Base-by-base conservation (phyloP, 2,329 filamentous ascomycete species). In the Plenodomus tracheiphilus region DNA sequence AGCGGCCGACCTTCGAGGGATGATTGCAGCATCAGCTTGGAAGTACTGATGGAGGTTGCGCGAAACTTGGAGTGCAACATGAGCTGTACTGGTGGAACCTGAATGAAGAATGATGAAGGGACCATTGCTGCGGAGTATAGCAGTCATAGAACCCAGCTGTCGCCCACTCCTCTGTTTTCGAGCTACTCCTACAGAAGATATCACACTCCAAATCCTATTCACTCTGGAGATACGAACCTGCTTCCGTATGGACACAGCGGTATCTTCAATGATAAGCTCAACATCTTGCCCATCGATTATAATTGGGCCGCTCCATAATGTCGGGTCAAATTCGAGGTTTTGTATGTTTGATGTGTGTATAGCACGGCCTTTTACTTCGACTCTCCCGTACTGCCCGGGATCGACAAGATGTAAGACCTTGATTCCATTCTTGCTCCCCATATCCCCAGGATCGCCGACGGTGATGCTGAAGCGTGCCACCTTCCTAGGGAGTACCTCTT, bases 1-100 rank as follows among this genome's bases (percentile, higher is more conserved):
- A 9, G 16, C 15, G 13, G 43, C 37, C 4, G 42, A 32, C 1
- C n/a, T 15, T 1, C 46, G 46, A 1, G 52, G 43, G 6, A 67
- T 43, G 41, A 83, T 75, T 7, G 69, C 56, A 2, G 77, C 71
- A 56, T 84, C 81, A 16, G 81, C 81, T 41, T 71, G 75, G 64
- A 81, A 82, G 58, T 85, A 85, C 59, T 84, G 81, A 51, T 79
- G 74, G 2, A 85, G 68, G 56, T 84, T 84, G 25, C 80, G 77
- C 20, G 81, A 80, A 35, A 82, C 74, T 54, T 84, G 81, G 4
- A 83, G 59, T 1, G 81, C 80, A 36, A 79, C 57, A 17, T 66
- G 56, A 10, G 59, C 62, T 7, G 64, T 65, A 13, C 68, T 51
- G n/a, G 56, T 35, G 13, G 59, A 47, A 17, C 59, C 70, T 45